phyloP scores from a whole-genome alignment of 2,329 filamentous ascomycete genomes.

The Sordariomycetes sp. region DNA sequence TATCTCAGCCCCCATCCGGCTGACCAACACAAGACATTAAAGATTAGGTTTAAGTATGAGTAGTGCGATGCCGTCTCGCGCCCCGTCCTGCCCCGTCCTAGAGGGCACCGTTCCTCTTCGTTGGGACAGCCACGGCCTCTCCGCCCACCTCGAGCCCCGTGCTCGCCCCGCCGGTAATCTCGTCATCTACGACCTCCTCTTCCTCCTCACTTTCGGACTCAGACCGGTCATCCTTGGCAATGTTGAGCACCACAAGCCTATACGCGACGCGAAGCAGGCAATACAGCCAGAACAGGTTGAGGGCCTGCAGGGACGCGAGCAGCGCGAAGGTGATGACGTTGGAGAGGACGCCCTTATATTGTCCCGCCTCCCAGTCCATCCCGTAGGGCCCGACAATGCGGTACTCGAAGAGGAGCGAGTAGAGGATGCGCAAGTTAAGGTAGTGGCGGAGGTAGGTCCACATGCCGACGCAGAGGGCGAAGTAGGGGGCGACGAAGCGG shows the following conservation, averaged over 20 bases:
- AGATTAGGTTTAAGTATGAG: neutral
- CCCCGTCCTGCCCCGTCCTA: neutral
- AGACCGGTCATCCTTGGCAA: constrained; percentile 58
- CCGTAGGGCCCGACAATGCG: constrained; percentile 60
- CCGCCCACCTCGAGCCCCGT: neutral
- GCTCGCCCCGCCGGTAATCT: neutral
- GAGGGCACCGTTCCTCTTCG: neutral
- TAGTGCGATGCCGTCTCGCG: neutral
- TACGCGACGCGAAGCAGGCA: constrained; percentile 64
- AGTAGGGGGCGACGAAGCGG: constrained; percentile 68
- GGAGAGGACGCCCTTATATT: constrained; percentile 63
- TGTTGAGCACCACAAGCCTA: constrained; percentile 50
- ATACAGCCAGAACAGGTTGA: constrained; percentile 75
- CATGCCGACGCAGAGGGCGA: constrained; percentile 63
- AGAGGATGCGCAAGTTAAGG: constrained; percentile 66
- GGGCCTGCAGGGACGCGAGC: constrained; percentile 53
- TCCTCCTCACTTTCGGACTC: constrained; percentile 54
- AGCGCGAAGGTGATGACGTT: constrained; percentile 55
- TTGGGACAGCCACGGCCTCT: neutral
- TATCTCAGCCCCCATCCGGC: neutral
- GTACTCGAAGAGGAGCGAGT: constrained; percentile 63
- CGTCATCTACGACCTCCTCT: neutral
- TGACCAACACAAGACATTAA: neutral
- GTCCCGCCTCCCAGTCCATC: constrained; percentile 61
- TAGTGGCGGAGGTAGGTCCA: constrained; percentile 90